Evolutionary conservation across 345 rosid species (phyloP), one percentile per base, ranked within the genome.

Genomic region (Linum usitatissimum): DNA sequence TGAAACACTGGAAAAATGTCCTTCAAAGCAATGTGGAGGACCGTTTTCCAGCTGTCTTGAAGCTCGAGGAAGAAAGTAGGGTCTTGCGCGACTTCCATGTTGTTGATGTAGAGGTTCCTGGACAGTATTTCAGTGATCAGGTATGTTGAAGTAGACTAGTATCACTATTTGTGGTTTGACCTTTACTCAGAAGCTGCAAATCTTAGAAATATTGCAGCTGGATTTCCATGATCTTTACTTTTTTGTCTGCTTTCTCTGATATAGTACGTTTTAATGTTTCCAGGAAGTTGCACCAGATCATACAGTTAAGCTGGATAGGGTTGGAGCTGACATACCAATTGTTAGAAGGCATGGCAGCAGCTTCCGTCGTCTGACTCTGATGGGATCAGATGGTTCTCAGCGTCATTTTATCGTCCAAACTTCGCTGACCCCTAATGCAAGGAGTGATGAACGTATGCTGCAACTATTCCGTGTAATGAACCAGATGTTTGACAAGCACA

Each of bases 271-370:
- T 38, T 62, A 63, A 65, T 59, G 15, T 61, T 39, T 73, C 45
- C 79, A 93, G 99, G 97, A 93, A 82, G 84, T 90, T 70, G 89
- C 95, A 45, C 86, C 96, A 55, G 99, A 93, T 70, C 97, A 90
- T 70, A 90, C 89, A 13, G 81, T 90, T 59, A 93, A 93, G 82
- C 69, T 93, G 63, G 99, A 93, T 63, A 77, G 89, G 75, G 84
- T 93, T 53, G 97, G 92, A 73, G 94, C 97, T 64, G 99, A 90
- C 69, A 84, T 93, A 67, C 97, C 92, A 18, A 93, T 90, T 68
- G 99, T 93, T 63, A 78, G 97, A 67, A 86, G 99, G 74, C 99
- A 93, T 80, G 99, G 97, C 70, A 93, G 97, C 80, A 93, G 99
- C 68, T 93, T 93, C 83, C 78, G 97, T 61, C 96, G 97, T 55